Base-by-base conservation (phyloP, 1,139 yeast genomes). In the Ogataea hybrid region DNA sequence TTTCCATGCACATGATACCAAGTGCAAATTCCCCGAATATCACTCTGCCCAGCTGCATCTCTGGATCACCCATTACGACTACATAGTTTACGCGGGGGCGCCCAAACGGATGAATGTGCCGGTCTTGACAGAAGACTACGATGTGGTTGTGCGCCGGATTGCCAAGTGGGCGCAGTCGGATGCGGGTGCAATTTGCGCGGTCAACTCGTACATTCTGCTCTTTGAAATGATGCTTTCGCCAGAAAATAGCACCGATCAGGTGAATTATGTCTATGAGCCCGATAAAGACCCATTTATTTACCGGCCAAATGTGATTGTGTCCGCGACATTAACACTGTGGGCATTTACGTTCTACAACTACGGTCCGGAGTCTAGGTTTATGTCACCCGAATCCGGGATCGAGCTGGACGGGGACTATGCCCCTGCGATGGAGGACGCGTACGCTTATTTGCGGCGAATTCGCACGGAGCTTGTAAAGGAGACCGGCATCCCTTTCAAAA, bases 51-150 rank as follows among this genome's bases (percentile, higher is more conserved):
- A 84, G 53, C 75, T 84, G 11, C 71, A 78, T 6, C 73, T 86
- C 39, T 64, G 81, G 41, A 70, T 84, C 18, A 76, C 81, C 46
- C 86, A 84, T 46, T 79, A 81, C 57, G 95, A 86, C 59, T 76
- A 81, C 47, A 84, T 85, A 42, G 80, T 84, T 7, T 84, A 70
- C 57, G 82, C 89, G 5, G 95, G 95, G 1, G 83, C 87, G 0
- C 90, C 92, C 0, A 77, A 80, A 44, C 73, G 85, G 50, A 81
- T 83, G 77, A 85, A 85, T 58, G 90, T 83, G 20, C 72, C 71
- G 32, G 81, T 85, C 2, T 73, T 78, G 7, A 58, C 63, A 12
- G 72, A 76, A 42, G 89, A 75, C 58, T 76, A 71, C 54, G 68
- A 64, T 46, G 63, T 69, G 29, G 84, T 75, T 14, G 77, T 68